A percentile compares a stretch with the other conserved stretches of the same genome.
phyloP scores from a whole-genome alignment of 2,329 filamentous ascomycete genomes.

The Pseudogymnoascus sp. region DNA sequence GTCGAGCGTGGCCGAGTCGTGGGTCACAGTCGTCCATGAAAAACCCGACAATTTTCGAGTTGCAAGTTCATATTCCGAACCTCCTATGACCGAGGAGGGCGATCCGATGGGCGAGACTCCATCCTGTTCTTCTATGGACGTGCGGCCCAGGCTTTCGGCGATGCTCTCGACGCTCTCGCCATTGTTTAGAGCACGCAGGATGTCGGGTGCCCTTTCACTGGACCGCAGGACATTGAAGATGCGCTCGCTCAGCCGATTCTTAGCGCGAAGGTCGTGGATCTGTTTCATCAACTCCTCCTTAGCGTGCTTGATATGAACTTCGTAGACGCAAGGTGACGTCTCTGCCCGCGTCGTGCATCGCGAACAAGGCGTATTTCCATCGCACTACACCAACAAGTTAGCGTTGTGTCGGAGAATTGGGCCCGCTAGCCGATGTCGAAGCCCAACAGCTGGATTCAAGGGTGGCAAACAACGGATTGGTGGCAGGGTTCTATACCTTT shows the following conservation, averaged over 20 bases:
- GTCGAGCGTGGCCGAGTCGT: conserved; percentile 21
- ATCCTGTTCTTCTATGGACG: conserved; percentile 19
- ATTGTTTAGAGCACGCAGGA: conserved; percentile 25
- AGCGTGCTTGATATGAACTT: conserved; percentile 30
- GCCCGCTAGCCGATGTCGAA: neutral
- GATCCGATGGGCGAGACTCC: conserved; percentile 20
- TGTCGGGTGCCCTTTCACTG: conserved; percentile 26
- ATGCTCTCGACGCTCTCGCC: conserved; percentile 26
- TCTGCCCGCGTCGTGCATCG: conserved; percentile 25
- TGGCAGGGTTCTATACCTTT: conserved; percentile 24
- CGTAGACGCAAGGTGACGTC: conserved; percentile 26
- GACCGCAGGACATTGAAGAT: conserved; percentile 26
- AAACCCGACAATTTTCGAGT: conserved; percentile 15
- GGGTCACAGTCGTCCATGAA: conserved; percentile 26
- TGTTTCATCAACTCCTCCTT: conserved; percentile 29
- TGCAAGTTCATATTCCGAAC: conserved; percentile 16
- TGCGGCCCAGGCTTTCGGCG: conserved; percentile 24
- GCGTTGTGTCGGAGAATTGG: neutral
- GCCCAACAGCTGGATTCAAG: neutral
- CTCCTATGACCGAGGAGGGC: conserved; percentile 21
- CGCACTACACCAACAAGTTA: conserved; percentile 23
- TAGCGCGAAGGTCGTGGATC: conserved; percentile 26
- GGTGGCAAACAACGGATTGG: neutral
- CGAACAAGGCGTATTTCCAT: conserved; percentile 29
- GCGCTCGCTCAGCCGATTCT: conserved; percentile 24